phyloP scores from a whole-genome alignment of 768 basidiomycete species.

The Termitomyces bulborhizus region DNA sequence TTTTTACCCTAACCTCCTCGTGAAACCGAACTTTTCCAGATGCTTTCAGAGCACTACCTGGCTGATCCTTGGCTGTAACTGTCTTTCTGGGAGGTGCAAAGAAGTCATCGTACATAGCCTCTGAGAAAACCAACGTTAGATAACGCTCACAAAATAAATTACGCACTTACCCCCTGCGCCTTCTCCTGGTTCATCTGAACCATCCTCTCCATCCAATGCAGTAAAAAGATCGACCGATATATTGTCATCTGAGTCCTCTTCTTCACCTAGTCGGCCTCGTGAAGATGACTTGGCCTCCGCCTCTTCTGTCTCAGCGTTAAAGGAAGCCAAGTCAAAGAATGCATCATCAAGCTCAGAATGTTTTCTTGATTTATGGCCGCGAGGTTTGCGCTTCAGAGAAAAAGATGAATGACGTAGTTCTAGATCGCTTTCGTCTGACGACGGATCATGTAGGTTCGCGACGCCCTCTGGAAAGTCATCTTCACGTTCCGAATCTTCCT shows the following conservation, averaged over 20 bases:
- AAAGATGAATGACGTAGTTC: constrained; percentile 20
- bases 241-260: constrained; percentile 40
- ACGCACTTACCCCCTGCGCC: constrained; percentile 31
- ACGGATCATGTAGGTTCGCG: constrained; percentile 29
- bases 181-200: constrained; percentile 40
- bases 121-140: constrained; percentile 26
- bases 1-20: constrained; percentile 76
- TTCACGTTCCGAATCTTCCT: constrained; percentile 16
- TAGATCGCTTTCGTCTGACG: constrained; percentile 29
- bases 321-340: constrained; percentile 84
- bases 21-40: constrained; percentile 67
- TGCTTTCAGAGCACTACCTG: constrained; percentile 7
- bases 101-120: constrained; percentile 70
- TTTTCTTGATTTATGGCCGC: constrained; percentile 14
- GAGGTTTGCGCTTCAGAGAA: constrained; percentile 13
- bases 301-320: constrained; percentile 82
- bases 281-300: constrained; percentile 62
- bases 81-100: constrained; percentile 55
- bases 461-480: constrained; percentile 18
- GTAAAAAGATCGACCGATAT: constrained; percentile 64
- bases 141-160: not conserved
- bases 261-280: constrained; percentile 49
- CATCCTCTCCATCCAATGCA: constrained; percentile 42
- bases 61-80: constrained; percentile 13
- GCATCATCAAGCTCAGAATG: constrained; percentile 66